These are phyloP conservation scores for Neospermospora avenae DNA, from an alignment of 2,329 filamentous ascomycete genomes.

Conservation along the genomic window DNA sequence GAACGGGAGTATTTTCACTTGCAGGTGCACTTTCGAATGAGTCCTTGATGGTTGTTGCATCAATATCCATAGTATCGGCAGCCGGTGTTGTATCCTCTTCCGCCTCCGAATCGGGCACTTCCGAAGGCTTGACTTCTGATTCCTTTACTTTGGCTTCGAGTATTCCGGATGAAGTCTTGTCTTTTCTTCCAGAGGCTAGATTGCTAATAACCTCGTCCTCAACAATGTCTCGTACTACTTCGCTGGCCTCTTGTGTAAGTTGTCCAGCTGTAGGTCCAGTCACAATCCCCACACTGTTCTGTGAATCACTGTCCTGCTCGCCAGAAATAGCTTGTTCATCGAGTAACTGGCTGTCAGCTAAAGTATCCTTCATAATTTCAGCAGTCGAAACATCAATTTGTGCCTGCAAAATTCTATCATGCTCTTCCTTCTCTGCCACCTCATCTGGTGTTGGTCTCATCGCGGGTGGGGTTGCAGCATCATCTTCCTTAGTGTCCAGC, in stretches of 20 bases:
- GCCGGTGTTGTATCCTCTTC: constrained; percentile 22
- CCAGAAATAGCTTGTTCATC: not conserved
- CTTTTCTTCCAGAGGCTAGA: constrained; percentile 24
- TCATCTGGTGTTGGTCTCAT: constrained; percentile 25
- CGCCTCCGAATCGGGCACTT: constrained; percentile 31
- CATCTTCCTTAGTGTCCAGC: constrained; percentile 45
- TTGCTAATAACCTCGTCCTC: constrained; percentile 31
- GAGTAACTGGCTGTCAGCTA: constrained; percentile 46
- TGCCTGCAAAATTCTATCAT: constrained; percentile 28
- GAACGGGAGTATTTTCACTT: constrained; percentile 6
- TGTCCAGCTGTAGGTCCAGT: constrained; percentile 3
- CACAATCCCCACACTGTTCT: not conserved
- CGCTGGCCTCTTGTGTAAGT: constrained; percentile 24
- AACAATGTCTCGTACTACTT: constrained; percentile 27
- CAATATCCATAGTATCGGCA: constrained; percentile 31
- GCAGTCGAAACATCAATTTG: constrained; percentile 36
- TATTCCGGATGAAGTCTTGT: not conserved
- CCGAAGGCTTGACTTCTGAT: constrained; percentile 13
- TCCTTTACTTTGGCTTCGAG: constrained; percentile 10
- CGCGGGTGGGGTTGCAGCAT: constrained; percentile 37
- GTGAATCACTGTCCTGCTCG: not conserved
- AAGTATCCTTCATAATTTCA: constrained; percentile 39
- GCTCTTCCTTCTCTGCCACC: constrained; percentile 37
- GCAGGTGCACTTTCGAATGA: constrained; percentile 26
- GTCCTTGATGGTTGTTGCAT: constrained; percentile 28